Evolutionary conservation across 2,329 filamentous ascomycete genomes (phyloP).

Genomic region (Seiridium cupressi): DNA sequence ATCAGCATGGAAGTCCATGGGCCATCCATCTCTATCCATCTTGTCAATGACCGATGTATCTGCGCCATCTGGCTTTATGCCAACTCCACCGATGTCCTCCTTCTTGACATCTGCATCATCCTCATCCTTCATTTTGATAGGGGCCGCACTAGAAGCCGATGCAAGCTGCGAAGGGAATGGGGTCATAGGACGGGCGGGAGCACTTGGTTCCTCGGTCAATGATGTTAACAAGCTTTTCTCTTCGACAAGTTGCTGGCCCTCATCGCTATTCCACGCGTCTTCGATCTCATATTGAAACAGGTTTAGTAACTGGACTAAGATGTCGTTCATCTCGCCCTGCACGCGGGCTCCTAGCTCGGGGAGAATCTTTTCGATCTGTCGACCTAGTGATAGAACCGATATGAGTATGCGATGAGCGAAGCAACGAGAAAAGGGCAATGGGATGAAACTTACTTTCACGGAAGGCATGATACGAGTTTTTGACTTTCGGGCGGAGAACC

Average conservation of each 20-base stretch:
- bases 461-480: constrained; percentile 24
- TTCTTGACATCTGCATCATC: too few relatives aligned
- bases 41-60: neutral
- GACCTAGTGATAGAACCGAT: neutral
- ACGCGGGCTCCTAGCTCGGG: constrained; percentile 23
- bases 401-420: too few relatives aligned
- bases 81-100: too few relatives aligned
- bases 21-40: neutral
- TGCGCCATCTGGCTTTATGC: too few relatives aligned
- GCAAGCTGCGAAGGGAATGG: neutral
- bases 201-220: neutral
- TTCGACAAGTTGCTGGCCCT: constrained; percentile 16
- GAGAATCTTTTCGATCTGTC: constrained; percentile 26
- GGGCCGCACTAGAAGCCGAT: too few relatives aligned
- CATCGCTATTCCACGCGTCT: constrained; percentile 18
- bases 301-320: constrained; percentile 23
- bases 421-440: too few relatives aligned
- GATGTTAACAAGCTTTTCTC: constrained; percentile 14
- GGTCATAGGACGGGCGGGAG: neutral
- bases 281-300: constrained; percentile 23
- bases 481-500: constrained; percentile 21
- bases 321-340: constrained; percentile 16
- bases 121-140: too few relatives aligned
- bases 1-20: neutral
- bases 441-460: constrained; percentile 16